Evolutionary conservation across 805 yeast species (phyloP).

Genomic region (Ogataea polymorpha): DNA sequence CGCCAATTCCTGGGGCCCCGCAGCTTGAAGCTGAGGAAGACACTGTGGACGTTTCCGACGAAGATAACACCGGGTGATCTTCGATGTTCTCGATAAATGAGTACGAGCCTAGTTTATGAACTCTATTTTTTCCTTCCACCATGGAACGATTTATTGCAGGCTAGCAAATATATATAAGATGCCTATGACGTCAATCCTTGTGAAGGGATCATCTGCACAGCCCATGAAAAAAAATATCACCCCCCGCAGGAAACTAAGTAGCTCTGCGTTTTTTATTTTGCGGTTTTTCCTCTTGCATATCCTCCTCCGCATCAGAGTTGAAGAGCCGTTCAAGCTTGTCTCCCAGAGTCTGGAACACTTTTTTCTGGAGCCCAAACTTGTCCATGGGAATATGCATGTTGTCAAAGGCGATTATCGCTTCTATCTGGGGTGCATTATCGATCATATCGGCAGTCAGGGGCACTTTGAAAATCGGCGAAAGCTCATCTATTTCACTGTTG

Average conservation of each 20-base stretch:
- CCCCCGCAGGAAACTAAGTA: not conserved
- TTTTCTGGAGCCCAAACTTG: constrained; percentile 38
- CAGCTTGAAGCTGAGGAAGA: constrained; percentile 14
- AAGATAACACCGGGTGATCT: constrained; percentile 9
- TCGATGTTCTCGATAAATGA: constrained; percentile 18
- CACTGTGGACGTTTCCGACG: constrained; percentile 10
- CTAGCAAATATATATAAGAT: constrained; percentile 1
- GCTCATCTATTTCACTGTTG: constrained; percentile 21
- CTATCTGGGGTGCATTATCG: constrained; percentile 24
- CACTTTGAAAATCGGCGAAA: constrained; percentile 25
- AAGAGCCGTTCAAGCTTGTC: constrained; percentile 26
- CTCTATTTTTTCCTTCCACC: constrained; percentile 1
- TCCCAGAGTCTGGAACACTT: constrained; percentile 29
- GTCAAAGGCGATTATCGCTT: constrained; percentile 58
- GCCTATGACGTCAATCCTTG: constrained; percentile 6
- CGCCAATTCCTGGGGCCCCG: constrained; percentile 6
- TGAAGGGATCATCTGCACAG: constrained; percentile 3
- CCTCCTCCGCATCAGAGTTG: constrained; percentile 20
- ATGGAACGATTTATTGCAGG: not conserved
- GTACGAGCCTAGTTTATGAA: constrained; percentile 10
- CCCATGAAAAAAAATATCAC: not conserved
- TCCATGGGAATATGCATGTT: constrained; percentile 52
- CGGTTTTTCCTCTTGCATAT: constrained; percentile 4
- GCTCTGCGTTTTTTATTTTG: constrained; percentile 7
- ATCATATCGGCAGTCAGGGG: constrained; percentile 12